Evolutionary conservation across 1,284 basidiomycete genomes (phyloP).

Genomic region (Retiboletus fuscus): DNA sequence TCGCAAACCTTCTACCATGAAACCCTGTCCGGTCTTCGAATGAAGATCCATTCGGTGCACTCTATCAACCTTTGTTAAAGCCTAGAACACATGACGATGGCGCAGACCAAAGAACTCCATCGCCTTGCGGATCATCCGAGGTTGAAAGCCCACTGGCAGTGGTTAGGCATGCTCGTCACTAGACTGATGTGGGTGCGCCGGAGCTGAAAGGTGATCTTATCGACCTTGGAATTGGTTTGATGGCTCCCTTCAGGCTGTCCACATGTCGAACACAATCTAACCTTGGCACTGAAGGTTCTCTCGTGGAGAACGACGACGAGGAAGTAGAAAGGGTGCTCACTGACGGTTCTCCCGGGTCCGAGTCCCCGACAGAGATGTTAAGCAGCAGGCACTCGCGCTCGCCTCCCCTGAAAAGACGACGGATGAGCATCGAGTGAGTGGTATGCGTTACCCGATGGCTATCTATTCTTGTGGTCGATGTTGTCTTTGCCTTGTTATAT

Average conservation of each 20-base stretch:
- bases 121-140: conserved; percentile 55
- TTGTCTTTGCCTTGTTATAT: conserved; percentile 34
- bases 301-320: conserved; percentile 48
- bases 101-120: conserved; percentile 34
- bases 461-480: conserved; percentile 27
- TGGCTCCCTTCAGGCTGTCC: conserved; percentile 63
- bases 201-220: conserved; percentile 49
- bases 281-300: conserved; percentile 25
- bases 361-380: conserved; percentile 45
- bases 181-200: conserved; percentile 38
- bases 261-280: conserved; percentile 46
- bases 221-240: conserved; percentile 64
- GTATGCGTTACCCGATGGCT: conserved; percentile 12
- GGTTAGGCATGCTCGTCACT: conserved; percentile 57
- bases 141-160: conserved; percentile 74
- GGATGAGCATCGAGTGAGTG: conserved; percentile 49
- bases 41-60: conserved; percentile 52
- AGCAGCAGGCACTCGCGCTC: conserved; percentile 39
- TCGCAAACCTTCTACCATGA: conserved; percentile 52
- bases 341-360: conserved; percentile 36
- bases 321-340: conserved; percentile 48
- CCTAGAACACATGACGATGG: conserved; percentile 27
- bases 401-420: conserved; percentile 60
- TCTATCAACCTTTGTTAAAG: conserved; percentile 45
- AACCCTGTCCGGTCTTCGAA: conserved; percentile 46